Evolutionary conservation across 179 eudicot species (phyloP).

Genomic region (Silene coronaria): DNA sequence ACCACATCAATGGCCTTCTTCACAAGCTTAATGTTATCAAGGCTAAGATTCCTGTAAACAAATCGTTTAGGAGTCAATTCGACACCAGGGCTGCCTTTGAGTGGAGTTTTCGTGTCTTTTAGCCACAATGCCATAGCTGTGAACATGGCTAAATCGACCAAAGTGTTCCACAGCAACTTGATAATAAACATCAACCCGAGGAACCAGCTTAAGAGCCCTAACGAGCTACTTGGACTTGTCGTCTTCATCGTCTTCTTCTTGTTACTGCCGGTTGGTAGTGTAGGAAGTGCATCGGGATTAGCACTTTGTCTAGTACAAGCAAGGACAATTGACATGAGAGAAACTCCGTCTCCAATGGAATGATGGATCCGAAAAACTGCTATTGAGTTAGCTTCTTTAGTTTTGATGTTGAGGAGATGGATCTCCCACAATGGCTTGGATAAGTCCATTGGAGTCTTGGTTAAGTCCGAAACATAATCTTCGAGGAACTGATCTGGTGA

Average conservation of each 20-base stretch:
- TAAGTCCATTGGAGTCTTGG: conserved; percentile 36
- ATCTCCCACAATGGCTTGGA: conserved; percentile 71
- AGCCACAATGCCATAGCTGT: conserved; percentile 39
- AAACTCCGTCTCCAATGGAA: conserved; percentile 70
- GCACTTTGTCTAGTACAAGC: conserved; percentile 50
- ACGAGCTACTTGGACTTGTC: not conserved
- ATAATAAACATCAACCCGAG: conserved; percentile 20
- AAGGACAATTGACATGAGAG: conserved; percentile 54
- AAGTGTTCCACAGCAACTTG: conserved; percentile 42
- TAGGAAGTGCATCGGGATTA: conserved; percentile 39
- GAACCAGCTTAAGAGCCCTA: conserved; percentile 15
- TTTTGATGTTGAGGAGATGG: conserved; percentile 52
- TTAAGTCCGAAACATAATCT: conserved; percentile 45
- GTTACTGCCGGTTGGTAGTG: conserved; percentile 22
- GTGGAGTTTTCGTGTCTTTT: conserved; percentile 44
- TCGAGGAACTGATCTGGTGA: conserved; percentile 52
- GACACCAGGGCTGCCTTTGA: conserved; percentile 37
- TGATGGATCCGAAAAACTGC: conserved; percentile 59
- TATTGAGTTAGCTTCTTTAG: conserved; percentile 41
- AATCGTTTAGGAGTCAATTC: conserved; percentile 35
- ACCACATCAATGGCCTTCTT: conserved; percentile 59
- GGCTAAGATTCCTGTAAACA: conserved; percentile 38
- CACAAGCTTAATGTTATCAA: conserved; percentile 58
- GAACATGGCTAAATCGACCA: conserved; percentile 31
- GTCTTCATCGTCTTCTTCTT: conserved; percentile 18